Base-by-base conservation (phyloP, 371 early-diverging fungal genomes). In the Mortierella sp. region DNA sequence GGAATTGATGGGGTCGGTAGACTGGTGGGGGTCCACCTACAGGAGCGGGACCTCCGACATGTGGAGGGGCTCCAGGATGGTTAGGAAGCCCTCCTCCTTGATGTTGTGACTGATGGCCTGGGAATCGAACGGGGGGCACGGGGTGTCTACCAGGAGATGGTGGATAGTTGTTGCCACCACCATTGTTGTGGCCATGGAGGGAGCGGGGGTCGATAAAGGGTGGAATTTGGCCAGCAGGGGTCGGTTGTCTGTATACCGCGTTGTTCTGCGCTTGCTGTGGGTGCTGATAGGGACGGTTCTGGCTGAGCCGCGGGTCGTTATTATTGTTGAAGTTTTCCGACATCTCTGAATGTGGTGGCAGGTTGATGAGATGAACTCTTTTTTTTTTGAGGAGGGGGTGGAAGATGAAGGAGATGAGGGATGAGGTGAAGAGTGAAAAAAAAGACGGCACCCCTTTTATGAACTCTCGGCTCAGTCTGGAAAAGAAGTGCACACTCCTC, bases 1-100 rank as follows among this genome's bases (percentile, higher is more conserved):
- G 76, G 22, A 68, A 74, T 22, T 79, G 80, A 48, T 67, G 39
- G 11, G 78, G 66, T 31, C 72, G 84, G 64, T 76, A 76, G 3
- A 67, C 79, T 7, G 44, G 31, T 3, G 76, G 80, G 16, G 80
- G 80, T 0, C 69, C 76, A 26, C 74, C 71, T 29, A 53, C 41
- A 24, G 40, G 52, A 29, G 53, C 26, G 19, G 53, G 69, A 1
- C 37, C 69, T 10, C 66, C 66, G 3, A 65, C 16, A 41, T 39
- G 65, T 43, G 65, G 40, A 16, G 40, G 44, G 8, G 44, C 44
- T 37, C 29, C 55, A 39, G 53, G 58, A 14, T n/a, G 34, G 70
- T 31, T 41, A 37, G 24, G 40, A 31, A 45, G 44, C 44, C 16
- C 34, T n/a, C 34, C 52, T n/a, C 52, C 52, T 26, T 26, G 34